Percentiles rank a stretch among this genome's conserved stretches.
Evolutionary conservation across 2,329 filamentous ascomycete genomes (phyloP).

Genomic region (Fusarium transvaalense): DNA sequence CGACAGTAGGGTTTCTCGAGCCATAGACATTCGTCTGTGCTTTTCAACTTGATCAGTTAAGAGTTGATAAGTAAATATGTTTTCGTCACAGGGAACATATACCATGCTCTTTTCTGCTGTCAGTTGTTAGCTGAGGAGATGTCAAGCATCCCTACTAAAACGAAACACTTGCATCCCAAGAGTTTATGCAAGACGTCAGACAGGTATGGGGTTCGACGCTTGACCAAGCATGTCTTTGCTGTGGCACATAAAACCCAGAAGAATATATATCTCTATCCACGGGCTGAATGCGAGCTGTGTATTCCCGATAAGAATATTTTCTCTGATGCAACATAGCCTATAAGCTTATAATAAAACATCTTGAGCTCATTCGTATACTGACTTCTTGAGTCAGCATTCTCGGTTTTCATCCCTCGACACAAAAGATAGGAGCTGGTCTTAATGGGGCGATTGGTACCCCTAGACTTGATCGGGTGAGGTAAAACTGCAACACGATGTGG

Average conservation of each 20-base stretch:
- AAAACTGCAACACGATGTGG: constrained; percentile 43
- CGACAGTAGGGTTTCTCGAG: constrained; percentile 41
- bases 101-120: neutral
- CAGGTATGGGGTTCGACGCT: constrained; percentile 5
- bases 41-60: constrained; percentile 6
- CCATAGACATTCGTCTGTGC: constrained; percentile 27
- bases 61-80: neutral
- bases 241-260: neutral
- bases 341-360: neutral
- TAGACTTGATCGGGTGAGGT: constrained; percentile 43
- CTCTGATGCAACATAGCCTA: too few relatives aligned
- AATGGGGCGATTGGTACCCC: constrained; percentile 39
- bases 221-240: neutral
- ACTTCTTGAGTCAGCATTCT: neutral
- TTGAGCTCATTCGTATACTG: neutral
- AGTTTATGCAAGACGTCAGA: constrained; percentile 38
- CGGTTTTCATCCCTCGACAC: neutral
- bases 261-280: neutral
- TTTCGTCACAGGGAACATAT: neutral
- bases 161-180: constrained; percentile 39
- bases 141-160: constrained; percentile 19
- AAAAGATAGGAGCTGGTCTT: constrained; percentile 22
- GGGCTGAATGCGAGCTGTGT: neutral
- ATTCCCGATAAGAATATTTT: neutral
- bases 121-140: neutral